Percentiles rank a stretch among this genome's conserved stretches.
phyloP scores from a whole-genome alignment of 352 stramenopile species.

The Globisporangium okanoganense region DNA sequence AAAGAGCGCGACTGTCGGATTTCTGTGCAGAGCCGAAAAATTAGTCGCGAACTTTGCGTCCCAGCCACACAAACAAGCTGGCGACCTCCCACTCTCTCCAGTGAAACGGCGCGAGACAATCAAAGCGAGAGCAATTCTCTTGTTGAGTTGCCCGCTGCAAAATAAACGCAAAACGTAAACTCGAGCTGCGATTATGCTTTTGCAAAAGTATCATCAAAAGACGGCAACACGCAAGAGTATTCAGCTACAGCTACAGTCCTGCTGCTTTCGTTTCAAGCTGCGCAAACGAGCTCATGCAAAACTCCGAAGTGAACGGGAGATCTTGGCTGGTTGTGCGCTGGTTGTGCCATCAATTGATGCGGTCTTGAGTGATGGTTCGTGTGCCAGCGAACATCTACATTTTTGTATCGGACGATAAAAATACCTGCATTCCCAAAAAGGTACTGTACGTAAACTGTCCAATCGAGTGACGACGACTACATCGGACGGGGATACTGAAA shows the following conservation, averaged over 20 bases:
- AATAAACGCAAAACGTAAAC: too few species aligned
- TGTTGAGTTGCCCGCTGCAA: too few species aligned
- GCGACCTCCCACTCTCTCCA: neutral
- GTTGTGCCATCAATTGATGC: slow-evolving; percentile 13
- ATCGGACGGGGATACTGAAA: neutral
- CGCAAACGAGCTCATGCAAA: too few species aligned
- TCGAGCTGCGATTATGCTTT: neutral
- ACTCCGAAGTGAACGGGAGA: too few species aligned
- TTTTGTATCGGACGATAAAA: neutral
- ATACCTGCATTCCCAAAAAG: neutral
- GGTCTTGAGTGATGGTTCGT: neutral
- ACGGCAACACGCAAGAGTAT: too few species aligned
- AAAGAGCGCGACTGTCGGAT: neutral
- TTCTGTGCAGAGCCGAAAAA: slow-evolving; percentile 7
- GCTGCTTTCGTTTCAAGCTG: too few species aligned
- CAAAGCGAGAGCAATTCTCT: neutral
- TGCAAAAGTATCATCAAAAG: neutral
- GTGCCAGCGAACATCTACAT: neutral
- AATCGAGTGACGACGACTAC: neutral
- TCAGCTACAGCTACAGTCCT: too few species aligned
- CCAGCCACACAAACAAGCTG: slow-evolving; percentile 9
- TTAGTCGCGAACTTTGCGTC: slow-evolving; percentile 1
- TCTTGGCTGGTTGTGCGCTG: too few species aligned
- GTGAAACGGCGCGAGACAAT: neutral
- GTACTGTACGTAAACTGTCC: neutral